Percentiles rank a stretch among this genome's conserved stretches.
Conservation (phyloP, 176 grass and related monocot genomes). For the Zoysia japonica region DNA sequence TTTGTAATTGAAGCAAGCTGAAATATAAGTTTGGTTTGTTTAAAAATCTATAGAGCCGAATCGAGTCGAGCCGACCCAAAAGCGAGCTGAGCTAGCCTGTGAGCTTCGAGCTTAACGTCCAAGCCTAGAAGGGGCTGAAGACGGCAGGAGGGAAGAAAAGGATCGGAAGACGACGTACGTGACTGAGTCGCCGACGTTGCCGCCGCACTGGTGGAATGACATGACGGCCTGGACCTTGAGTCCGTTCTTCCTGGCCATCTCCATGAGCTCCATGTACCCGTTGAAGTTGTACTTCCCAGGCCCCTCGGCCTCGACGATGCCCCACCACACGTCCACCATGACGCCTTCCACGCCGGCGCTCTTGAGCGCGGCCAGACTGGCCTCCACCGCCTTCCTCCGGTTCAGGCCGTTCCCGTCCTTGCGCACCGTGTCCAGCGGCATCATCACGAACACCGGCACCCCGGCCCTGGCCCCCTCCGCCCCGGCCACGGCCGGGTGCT, state of each 20-base stretch:
- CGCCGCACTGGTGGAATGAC: constrained; percentile 95
- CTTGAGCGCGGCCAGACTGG: constrained; percentile 65
- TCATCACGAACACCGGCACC: constrained; percentile 81
- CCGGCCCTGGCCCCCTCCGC: not conserved
- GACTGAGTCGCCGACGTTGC: constrained; percentile 91
- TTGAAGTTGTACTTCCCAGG: constrained; percentile 59
- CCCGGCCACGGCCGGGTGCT: not conserved
- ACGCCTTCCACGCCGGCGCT: constrained; percentile 66
- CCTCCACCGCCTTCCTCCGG: constrained; percentile 59
- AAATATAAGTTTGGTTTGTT: no score
- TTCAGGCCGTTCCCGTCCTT: constrained; percentile 50
- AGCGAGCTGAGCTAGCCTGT: no score
- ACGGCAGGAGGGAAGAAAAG: no score
- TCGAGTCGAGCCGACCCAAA: no score
- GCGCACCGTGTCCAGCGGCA: constrained; percentile 72
- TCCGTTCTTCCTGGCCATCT: constrained; percentile 53
- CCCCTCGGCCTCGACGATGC: constrained; percentile 53
- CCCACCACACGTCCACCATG: constrained; percentile 95
- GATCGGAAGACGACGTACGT: constrained; percentile 36
- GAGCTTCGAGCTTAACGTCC: no score
- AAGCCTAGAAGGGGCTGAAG: no score
- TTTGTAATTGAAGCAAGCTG: no score
- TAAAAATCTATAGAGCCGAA: no score
- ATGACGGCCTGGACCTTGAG: constrained; percentile 95
- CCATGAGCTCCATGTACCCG: constrained; percentile 78